Base-by-base conservation (phyloP, 768 basidiomycete genomes). In the Megacollybia marginata region DNA sequence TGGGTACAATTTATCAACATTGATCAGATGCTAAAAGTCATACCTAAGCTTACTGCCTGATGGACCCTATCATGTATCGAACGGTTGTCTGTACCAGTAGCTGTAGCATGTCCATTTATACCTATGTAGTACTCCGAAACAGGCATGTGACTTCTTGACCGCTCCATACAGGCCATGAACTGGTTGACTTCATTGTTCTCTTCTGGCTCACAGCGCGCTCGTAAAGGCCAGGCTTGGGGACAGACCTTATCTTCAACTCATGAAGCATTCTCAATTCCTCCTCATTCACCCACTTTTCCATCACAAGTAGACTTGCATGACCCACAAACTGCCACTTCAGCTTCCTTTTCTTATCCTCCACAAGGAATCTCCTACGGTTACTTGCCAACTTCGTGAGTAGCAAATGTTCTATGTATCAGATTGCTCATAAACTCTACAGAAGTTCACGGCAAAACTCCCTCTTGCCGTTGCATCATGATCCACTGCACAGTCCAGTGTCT, bases 1-100 rank as follows among this genome's bases (percentile, higher is more conserved):
- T 89, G 88, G 86, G 85, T 90, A 12, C 87, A 90, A 66, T 91
- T 89, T 57, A 81, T 90, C 57, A 85, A 82, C 52, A 81, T 89
- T 50, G 85, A 89, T 66, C 83, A 88, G 65, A 79, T 90, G 71
- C 71, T 88, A 62, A 85, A 85, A 57, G 86, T 89, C 52, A 78
- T 86, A 15, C 81, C 82, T 16, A 89, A 88, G 64, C 66, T 89
- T 48, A 77, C 74, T 42, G 85, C 86, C n/a, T 78, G 61, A 62
- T 19, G 5, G 38, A 13, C 8, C 38, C 18, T 40, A 18, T 40
- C 8, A 18, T 40, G 38, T 40, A 15, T 40, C 8, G 13, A 15
- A 15, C 38, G 13, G 38, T 40, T 40, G 38, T 40, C 18, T 40
- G 13, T 18, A 15, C 15, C 2, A 8, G 38, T 40, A 40, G 3